Evolutionary conservation across 345 rosid genomes (phyloP).

Genomic region (Syzygium jambos): DNA sequence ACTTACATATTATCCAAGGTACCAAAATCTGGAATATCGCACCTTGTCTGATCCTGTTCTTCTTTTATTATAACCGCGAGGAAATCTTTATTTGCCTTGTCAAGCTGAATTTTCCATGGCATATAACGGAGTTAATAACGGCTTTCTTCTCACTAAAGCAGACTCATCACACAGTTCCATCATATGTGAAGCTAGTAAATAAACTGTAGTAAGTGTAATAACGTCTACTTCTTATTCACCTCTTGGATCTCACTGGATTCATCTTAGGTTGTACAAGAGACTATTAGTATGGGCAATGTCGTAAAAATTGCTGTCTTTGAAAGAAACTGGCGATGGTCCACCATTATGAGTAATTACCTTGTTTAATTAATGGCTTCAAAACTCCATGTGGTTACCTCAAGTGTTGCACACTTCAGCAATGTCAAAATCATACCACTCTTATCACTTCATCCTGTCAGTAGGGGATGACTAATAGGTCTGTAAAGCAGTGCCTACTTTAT

Average conservation of each 20-base stretch:
- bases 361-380: too few relatives aligned
- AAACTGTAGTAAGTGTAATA: background rate
- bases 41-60: background rate
- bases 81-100: background rate
- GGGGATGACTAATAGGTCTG: background rate
- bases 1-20: background rate
- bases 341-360: too few relatives aligned
- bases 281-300: background rate
- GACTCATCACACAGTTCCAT: background rate
- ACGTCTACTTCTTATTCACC: background rate
- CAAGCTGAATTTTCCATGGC: background rate
- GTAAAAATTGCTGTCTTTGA: background rate
- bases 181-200: background rate
- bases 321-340: background rate
- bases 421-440: background rate
- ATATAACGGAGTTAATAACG: background rate
- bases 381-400: too few relatives aligned
- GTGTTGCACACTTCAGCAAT: background rate
- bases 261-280: background rate
- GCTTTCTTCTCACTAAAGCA: background rate
- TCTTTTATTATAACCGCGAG: background rate
- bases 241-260: background rate
- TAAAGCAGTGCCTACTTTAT: background rate
- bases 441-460: background rate
- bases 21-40: background rate